Evolutionary conservation across 2,329 filamentous ascomycete species (phyloP), one percentile per base, ranked within the genome.

Genomic region (Myriosclerotinia scirpicola): DNA sequence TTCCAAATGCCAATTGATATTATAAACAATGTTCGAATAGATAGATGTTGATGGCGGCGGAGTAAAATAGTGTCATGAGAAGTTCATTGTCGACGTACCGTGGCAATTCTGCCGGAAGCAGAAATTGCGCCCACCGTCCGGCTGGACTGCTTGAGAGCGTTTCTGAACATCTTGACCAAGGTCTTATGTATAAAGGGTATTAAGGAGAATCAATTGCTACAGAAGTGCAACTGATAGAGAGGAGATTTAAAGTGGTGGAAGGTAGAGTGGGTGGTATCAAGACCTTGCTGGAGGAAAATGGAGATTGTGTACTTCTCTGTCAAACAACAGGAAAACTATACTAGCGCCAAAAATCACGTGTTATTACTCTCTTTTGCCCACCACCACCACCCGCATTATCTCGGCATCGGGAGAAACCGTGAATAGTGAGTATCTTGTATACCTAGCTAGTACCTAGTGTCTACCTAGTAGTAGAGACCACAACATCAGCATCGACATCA

Each of bases 131-230:
- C 91, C 84, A 94, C 91, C 83, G 91, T 90, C 86, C 93, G 93
- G 85, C 90, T 90, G 82, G 93, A 96, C 87, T 96, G 93, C 86
- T 93, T 89, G 84, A 98, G 87, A 86, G 94, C 93, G 89, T 91
- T 96, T 85, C 94, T 92, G 88, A 97, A 96, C 94, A 98, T 97
- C 84, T 81, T 86, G 80, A 81, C 79, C 84, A 82, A 80, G 80
- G 77, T 81, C 76, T 50, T 82, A 77, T 80, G 78, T 78, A 80
- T 82, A 79, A 80, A 78, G 78, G 78, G 80, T 77, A 78, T 77
- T 81, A 80, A 74, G 79, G 80, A 80, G 80, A 81, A 81, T 81
- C 86, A 88, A 88, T 87, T 87, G 85, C 85, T 83, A 79, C 70
- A 82, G 83, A 86, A 85, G 84, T 81, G 84, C 84, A 87, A 86